A percentile compares a stretch with the other conserved stretches of the same genome.
Conservation (phyloP, 305 asterid genomes). For the Fraxinus dipetala region DNA sequence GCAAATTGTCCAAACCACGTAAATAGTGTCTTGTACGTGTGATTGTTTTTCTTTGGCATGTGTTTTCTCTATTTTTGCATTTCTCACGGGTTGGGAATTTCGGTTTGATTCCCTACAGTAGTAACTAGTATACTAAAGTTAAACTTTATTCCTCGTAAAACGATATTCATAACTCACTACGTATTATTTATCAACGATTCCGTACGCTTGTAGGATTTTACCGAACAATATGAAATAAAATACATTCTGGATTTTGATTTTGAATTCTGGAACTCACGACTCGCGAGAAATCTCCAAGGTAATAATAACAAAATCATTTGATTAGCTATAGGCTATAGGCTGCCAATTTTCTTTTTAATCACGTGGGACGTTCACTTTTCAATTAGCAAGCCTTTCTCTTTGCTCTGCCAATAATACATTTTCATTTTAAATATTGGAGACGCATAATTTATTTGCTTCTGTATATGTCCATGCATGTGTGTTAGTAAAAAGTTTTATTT, state of each 20-base stretch:
- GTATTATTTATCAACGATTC: no score
- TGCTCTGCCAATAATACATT: background rate
- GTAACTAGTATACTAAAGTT: no score
- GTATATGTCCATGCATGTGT: background rate
- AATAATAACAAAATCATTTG: background rate
- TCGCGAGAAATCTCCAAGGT: background rate
- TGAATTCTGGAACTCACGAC: background rate
- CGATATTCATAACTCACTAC: no score
- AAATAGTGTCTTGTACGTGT: no score
- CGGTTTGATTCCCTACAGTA: no score
- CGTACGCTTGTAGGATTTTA: no score
- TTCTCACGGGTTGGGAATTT: no score
- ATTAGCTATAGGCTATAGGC: background rate
- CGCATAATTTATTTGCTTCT: background rate
- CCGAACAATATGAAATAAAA: background rate
- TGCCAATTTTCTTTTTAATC: background rate
- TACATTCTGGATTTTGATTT: background rate
- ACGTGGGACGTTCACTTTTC: background rate
- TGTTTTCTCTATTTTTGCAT: no score
- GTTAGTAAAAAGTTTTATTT: no score
- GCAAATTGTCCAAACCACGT: no score
- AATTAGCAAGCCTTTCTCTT: background rate
- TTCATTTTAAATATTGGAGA: background rate
- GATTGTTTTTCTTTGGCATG: no score
- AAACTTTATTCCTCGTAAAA: no score